phyloP scores from a whole-genome alignment of 2,329 filamentous ascomycete species.

The Colletotrichum agaves region DNA sequence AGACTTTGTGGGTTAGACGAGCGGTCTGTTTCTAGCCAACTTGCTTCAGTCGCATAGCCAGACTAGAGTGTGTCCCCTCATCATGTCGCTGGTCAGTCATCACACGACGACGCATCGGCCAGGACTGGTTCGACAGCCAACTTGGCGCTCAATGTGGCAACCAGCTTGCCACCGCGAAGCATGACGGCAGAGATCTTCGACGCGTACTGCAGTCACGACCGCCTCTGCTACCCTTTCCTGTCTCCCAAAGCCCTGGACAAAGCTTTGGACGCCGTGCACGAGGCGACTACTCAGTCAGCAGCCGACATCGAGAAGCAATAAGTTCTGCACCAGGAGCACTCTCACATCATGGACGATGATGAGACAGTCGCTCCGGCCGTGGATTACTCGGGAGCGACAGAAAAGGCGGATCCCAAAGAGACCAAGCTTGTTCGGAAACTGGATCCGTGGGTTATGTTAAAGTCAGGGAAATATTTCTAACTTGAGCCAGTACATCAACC shows the following conservation, averaged over 20 bases:
- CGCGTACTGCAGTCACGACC: conserved; percentile 55
- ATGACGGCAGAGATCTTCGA: conserved; percentile 51
- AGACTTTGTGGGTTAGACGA: conserved; percentile 54
- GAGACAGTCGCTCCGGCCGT: conserved; percentile 11
- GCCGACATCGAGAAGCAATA: conserved; percentile 33
- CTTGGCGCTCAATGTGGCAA: conserved; percentile 7
- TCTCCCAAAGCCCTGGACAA: conserved; percentile 44
- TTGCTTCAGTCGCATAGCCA: conserved; percentile 45
- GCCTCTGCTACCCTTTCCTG: conserved; percentile 56
- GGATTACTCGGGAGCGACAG: conserved; percentile 52
- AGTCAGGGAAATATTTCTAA: too few relatives aligned
- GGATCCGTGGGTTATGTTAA: conserved; percentile 51
- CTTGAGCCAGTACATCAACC: conserved; percentile 47
- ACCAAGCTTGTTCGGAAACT: conserved; percentile 53
- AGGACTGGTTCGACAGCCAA: background rate
- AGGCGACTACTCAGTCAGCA: conserved; percentile 37
- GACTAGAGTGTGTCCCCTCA: conserved; percentile 20
- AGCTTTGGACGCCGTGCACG: conserved; percentile 46
- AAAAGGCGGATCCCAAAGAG: conserved; percentile 52
- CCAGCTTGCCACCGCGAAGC: conserved; percentile 46
- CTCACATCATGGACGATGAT: conserved; percentile 23
- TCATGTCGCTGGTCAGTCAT: conserved; percentile 26
- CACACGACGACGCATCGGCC: background rate
- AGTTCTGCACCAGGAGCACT: conserved; percentile 25
- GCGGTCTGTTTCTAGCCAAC: conserved; percentile 54